These are phyloP conservation scores for Xylariaceae sp. DNA, from an alignment of 2,329 filamentous ascomycete genomes.

Conservation along the genomic window DNA sequence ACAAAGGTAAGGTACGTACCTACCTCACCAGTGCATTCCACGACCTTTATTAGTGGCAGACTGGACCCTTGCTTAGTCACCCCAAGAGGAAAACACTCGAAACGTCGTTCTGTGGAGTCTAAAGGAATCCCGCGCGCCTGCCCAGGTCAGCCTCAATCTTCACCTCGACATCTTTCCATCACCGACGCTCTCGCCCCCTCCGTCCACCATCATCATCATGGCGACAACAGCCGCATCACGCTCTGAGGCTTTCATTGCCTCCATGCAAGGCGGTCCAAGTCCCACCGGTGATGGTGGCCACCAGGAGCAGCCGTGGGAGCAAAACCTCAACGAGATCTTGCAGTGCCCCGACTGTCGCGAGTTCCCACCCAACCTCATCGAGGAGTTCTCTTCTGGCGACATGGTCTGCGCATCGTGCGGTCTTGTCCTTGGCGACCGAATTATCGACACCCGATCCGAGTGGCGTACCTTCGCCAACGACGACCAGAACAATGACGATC, in stretches of 20 bases:
- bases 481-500: conserved; percentile 94
- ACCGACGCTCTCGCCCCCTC: neutral
- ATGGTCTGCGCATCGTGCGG: conserved; percentile 93
- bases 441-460: conserved; percentile 94
- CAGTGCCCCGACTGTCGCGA: conserved; percentile 92
- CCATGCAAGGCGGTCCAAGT: conserved; percentile 42
- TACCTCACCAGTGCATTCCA: too few relatives aligned
- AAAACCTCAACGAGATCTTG: conserved; percentile 85
- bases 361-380: conserved; percentile 86
- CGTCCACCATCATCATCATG: conserved; percentile 22
- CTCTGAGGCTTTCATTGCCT: conserved; percentile 47
- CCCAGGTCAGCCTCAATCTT: conserved; percentile 8
- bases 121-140: too few relatives aligned
- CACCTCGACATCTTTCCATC: conserved; percentile 3
- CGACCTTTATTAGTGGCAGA: too few relatives aligned
- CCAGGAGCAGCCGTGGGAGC: conserved; percentile 60
- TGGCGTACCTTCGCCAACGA: conserved; percentile 99
- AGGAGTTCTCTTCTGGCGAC: conserved; percentile 91
- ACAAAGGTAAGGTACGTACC: too few relatives aligned
- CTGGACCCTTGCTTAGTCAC: too few relatives aligned
- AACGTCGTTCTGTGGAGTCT: too few relatives aligned
- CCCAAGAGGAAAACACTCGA: too few relatives aligned
- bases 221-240: conserved; percentile 23
- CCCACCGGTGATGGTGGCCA: conserved; percentile 32
- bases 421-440: conserved; percentile 85